These are phyloP conservation scores for Hyphopichia buzzinii DNA, from an alignment of 1,139 yeast species.

Conservation along the genomic window DNA sequence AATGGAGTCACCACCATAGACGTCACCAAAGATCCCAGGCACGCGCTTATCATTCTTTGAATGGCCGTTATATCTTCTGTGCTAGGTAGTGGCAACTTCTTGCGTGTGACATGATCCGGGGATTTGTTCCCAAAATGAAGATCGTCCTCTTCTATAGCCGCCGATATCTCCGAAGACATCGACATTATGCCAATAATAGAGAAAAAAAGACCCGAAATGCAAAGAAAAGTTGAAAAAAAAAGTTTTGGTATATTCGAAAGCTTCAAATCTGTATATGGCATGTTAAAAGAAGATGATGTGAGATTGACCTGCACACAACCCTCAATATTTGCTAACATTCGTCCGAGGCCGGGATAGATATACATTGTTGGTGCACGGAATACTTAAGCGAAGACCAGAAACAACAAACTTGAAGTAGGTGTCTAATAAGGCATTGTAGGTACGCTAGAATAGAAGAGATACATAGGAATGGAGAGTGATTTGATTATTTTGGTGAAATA, in stretches of 20 bases:
- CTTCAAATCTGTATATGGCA: no score
- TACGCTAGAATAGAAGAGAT: no score
- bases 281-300: no score
- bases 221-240: no score
- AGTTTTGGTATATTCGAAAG: no score
- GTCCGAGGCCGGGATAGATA: not conserved
- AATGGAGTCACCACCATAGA: slow-evolving; percentile 88
- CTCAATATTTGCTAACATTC: not conserved
- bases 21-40: slow-evolving; percentile 86
- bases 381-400: no score
- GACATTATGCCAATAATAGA: slow-evolving; percentile 19
- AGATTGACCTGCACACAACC: slow-evolving; percentile 1
- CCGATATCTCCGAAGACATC: slow-evolving; percentile 39
- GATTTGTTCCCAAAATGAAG: slow-evolving; percentile 5
- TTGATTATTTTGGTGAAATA: no score
- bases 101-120: not conserved
- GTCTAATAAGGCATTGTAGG: no score
- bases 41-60: slow-evolving; percentile 86
- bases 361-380: not conserved
- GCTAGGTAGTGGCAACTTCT: not conserved
- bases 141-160: slow-evolving; percentile 32
- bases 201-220: no score
- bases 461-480: no score
- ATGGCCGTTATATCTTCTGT: slow-evolving; percentile 39
- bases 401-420: no score